These are phyloP conservation scores for Guillardia theta DNA, from an alignment of 78 protist genomes.

Conservation along the genomic window DNA sequence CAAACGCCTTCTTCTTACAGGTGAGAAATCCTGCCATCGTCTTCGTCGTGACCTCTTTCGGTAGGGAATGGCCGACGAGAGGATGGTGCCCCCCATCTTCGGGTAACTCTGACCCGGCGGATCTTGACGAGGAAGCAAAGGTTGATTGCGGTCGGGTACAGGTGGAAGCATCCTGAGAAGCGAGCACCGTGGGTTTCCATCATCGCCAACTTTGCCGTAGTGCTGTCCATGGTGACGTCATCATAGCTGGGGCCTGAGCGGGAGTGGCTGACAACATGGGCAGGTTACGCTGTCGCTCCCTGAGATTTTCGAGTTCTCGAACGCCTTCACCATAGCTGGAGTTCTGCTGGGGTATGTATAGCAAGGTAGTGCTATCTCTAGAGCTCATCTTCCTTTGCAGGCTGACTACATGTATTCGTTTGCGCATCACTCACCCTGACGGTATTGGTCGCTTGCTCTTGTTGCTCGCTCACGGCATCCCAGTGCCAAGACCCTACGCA, in stretches of 20 bases:
- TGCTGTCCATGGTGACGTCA: not conserved
- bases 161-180: not conserved
- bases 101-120: not conserved
- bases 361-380: too few species aligned
- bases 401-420: too few species aligned
- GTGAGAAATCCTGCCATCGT: not conserved
- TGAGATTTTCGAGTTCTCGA: constrained; percentile 1
- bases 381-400: too few species aligned
- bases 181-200: not conserved
- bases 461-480: too few species aligned
- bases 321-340: not conserved
- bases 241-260: too few species aligned
- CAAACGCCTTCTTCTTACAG: constrained; percentile 28
- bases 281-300: not conserved
- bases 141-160: too few species aligned
- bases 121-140: too few species aligned
- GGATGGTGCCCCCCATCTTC: not conserved
- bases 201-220: not conserved
- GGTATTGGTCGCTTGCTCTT: too few species aligned
- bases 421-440: not conserved
- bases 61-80: constrained; percentile 4
- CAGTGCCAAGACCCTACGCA: not conserved
- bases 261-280: too few species aligned
- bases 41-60: not conserved
- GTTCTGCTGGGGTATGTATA: not conserved